These are phyloP conservation scores for Globisporangium radiosum DNA, from an alignment of 352 stramenopile genomes.

Conservation along the genomic window DNA sequence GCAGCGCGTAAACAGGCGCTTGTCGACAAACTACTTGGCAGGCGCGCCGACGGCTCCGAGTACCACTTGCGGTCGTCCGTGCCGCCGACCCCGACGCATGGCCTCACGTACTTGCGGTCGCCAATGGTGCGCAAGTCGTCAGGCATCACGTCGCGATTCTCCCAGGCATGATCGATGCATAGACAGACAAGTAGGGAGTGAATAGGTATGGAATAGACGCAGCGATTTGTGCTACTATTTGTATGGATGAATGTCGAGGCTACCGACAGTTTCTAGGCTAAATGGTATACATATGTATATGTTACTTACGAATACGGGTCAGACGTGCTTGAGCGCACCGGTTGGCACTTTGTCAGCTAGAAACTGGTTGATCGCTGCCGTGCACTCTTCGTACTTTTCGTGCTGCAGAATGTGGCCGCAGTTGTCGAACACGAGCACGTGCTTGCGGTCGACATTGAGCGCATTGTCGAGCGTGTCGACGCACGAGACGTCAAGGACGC, in stretches of 20 bases:
- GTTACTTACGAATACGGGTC: not conserved
- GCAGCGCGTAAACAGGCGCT: slow-evolving; percentile 31
- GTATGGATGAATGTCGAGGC: too few relatives aligned
- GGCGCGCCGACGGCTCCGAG: not conserved
- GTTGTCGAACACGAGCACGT: slow-evolving; percentile 47
- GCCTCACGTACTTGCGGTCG: slow-evolving; percentile 52
- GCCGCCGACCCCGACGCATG: slow-evolving; percentile 22
- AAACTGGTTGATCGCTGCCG: slow-evolving; percentile 59
- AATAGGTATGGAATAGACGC: too few relatives aligned
- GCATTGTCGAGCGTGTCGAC: slow-evolving; percentile 54
- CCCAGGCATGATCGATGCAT: too few relatives aligned
- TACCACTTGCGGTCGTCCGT: too few relatives aligned
- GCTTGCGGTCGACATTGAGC: slow-evolving; percentile 24
- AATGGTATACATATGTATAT: too few relatives aligned
- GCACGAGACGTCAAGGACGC: slow-evolving; percentile 61
- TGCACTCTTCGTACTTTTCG: slow-evolving; percentile 48
- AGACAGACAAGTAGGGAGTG: too few relatives aligned
- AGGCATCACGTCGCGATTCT: too few relatives aligned
- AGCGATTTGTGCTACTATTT: too few relatives aligned
- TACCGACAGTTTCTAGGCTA: too few relatives aligned
- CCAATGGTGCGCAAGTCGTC: slow-evolving; percentile 20
- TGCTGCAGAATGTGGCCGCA: slow-evolving; percentile 70
- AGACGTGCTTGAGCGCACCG: not conserved
- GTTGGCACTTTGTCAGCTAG: slow-evolving; percentile 18
- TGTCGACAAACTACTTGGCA: slow-evolving; percentile 15